Conservation (phyloP, 345 rosid species). For the Pseudoturritis turrita region DNA sequence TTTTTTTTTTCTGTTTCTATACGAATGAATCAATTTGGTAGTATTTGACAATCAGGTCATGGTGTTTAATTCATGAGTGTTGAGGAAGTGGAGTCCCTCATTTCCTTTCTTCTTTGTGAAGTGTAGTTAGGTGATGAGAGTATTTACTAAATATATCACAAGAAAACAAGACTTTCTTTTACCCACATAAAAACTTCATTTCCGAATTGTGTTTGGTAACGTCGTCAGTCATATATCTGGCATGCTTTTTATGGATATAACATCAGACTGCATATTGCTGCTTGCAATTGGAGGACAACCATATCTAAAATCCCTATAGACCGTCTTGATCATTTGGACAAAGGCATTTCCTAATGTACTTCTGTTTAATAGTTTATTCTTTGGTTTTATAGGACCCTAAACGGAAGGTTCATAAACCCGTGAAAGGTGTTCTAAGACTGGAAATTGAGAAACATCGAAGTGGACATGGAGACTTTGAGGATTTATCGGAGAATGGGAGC, state of each 20-base stretch:
- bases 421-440: conserved; percentile 78
- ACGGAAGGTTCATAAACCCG: conserved; percentile 91
- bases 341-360: not conserved
- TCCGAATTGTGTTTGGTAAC: not conserved
- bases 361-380: not conserved
- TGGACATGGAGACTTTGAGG: conserved; percentile 62
- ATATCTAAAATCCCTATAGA: not conserved
- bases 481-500: conserved; percentile 84
- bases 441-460: conserved; percentile 94
- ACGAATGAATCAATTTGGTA: not conserved
- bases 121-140: conserved; percentile 3
- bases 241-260: not conserved
- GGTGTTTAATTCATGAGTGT: not conserved
- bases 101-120: not conserved
- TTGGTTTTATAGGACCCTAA: conserved; percentile 71
- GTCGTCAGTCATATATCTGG: not conserved
- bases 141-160: not conserved
- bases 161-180: not conserved
- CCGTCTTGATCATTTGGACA: not conserved
- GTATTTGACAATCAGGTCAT: not conserved
- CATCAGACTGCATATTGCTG: not conserved
- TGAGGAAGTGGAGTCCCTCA: not conserved
- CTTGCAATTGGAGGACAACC: conserved; percentile 10
- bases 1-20: not conserved
- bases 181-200: not conserved